These are phyloP conservation scores for Endothia cerciana DNA, from an alignment of 2,329 filamentous ascomycete genomes.

Conservation along the genomic window DNA sequence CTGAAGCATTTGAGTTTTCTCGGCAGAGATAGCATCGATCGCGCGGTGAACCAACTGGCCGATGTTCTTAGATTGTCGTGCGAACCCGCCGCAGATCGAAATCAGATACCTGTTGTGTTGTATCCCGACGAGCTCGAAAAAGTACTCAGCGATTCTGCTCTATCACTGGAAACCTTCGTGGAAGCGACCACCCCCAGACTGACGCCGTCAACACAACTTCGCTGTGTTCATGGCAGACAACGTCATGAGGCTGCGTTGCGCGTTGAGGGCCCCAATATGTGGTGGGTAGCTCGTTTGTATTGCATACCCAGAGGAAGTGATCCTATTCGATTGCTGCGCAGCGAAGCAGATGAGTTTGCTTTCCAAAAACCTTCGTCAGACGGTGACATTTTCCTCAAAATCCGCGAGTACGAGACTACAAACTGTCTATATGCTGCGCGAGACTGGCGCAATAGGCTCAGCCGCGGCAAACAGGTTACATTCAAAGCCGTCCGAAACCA, in stretches of 20 bases:
- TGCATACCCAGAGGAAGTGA: no score
- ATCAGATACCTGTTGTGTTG: neutral
- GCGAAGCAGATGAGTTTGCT: no score
- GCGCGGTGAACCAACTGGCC: neutral
- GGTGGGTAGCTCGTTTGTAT: no score
- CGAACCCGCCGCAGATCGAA: neutral
- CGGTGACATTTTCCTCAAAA: no score
- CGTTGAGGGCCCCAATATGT: conserved; percentile 1
- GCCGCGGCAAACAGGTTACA: no score
- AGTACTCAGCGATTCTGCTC: conserved; percentile 1
- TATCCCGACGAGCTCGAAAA: neutral
- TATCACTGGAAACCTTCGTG: conserved; percentile 1
- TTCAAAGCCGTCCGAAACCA: no score
- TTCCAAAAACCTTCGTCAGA: no score
- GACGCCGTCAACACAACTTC: conserved; percentile 1
- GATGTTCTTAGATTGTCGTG: conserved; percentile 1
- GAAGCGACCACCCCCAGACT: neutral
- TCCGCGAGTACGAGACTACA: no score
- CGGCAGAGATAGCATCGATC: conserved; percentile 1
- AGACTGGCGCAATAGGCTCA: no score
- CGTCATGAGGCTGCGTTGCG: neutral
- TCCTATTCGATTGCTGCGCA: no score
- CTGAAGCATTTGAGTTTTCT: conserved; percentile 1
- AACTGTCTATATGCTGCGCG: no score
- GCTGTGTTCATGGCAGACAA: conserved; percentile 2